Evolutionary conservation across 163 green algal genomes (phyloP).

Genomic region (Volvox carteri): DNA sequence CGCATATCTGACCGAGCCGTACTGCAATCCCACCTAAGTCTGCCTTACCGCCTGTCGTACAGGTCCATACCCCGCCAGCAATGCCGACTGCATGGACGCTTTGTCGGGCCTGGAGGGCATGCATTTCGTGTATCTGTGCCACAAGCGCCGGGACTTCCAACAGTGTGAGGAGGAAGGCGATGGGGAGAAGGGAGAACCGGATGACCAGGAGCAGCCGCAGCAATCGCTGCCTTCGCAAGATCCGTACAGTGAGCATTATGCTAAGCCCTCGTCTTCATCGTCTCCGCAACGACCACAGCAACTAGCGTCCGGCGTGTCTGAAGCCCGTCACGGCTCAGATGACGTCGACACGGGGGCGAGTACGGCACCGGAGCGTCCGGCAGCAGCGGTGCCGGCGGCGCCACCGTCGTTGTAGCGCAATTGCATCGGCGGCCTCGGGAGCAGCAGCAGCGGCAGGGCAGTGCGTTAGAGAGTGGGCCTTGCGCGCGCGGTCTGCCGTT

Average conservation of each 20-base stretch:
- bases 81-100: constrained; percentile 50
- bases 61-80: constrained; percentile 50
- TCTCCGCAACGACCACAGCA: too few species aligned
- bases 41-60: too few species aligned
- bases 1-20: too few species aligned
- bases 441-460: too few species aligned
- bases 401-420: not conserved
- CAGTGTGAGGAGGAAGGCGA: not conserved
- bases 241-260: not conserved
- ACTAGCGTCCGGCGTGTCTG: not conserved
- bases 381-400: not conserved
- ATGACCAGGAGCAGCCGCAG: constrained; percentile 22
- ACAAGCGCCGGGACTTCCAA: constrained; percentile 25
- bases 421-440: not conserved
- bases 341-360: constrained; percentile 6
- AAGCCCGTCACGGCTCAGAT: not conserved
- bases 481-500: too few species aligned
- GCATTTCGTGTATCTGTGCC: constrained; percentile 67
- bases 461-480: too few species aligned
- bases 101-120: constrained; percentile 53
- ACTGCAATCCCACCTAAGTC: too few species aligned
- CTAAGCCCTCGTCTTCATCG: not conserved
- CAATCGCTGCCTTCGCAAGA: constrained; percentile 1
- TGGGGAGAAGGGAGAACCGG: too few species aligned
- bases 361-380: not conserved